Evolutionary conservation across 805 yeast genomes (phyloP).

Genomic region (Kluyveromyces nonfermentans): DNA sequence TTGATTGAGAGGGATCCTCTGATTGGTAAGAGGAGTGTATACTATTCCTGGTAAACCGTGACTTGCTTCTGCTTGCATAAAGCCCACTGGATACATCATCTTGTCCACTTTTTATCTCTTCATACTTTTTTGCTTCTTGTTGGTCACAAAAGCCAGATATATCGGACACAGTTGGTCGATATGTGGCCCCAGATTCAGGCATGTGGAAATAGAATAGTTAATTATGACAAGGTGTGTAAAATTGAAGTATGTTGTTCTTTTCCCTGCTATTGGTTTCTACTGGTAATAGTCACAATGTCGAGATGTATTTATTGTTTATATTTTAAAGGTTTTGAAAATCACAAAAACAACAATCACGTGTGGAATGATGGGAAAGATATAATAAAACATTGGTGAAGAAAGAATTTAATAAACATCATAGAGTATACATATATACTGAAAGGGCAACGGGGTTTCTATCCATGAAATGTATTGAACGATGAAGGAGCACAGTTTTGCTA

Average conservation of each 20-base stretch:
- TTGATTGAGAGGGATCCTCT: conserved; percentile 15
- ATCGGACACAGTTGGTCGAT: not conserved
- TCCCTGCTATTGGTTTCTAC: not conserved
- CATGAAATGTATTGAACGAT: no score
- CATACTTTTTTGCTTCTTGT: not conserved
- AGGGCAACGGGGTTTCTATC: no score
- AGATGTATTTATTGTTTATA: not conserved
- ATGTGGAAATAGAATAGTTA: no score
- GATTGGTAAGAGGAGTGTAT: conserved; percentile 4
- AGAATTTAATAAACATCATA: no score
- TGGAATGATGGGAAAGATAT: not conserved
- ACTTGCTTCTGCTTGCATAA: conserved; percentile 1
- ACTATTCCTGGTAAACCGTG: not conserved
- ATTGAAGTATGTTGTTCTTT: no score
- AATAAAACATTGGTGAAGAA: conserved; percentile 4
- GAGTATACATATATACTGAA: no score
- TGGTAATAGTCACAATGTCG: not conserved
- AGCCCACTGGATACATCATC: not conserved
- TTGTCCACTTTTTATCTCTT: not conserved
- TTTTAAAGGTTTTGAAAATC: not conserved
- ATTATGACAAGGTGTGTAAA: no score
- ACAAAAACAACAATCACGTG: not conserved
- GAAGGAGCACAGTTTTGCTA: no score
- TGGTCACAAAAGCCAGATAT: not conserved
- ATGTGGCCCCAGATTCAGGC: not conserved